A percentile compares a stretch with the other conserved stretches of the same genome.
Evolutionary conservation across 177 flowering plant species (phyloP).

Genomic region (Telopea speciosissima): DNA sequence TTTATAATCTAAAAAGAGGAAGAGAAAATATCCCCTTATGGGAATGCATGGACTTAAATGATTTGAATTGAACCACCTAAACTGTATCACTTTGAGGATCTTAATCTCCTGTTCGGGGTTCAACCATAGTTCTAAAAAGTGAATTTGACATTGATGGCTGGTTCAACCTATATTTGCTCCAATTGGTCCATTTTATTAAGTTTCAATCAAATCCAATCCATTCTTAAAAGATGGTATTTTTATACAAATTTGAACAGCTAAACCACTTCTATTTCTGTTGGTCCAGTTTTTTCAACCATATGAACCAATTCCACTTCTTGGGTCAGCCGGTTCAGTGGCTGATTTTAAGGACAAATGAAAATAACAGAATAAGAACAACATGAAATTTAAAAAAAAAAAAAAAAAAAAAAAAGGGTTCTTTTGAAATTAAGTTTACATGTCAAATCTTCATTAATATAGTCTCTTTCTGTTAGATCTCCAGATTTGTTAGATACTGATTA

Average conservation of each 20-base stretch:
- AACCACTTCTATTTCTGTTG: too few species aligned
- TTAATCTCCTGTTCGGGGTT: background rate
- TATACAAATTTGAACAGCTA: too few species aligned
- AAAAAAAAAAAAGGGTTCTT: background rate
- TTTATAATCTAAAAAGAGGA: background rate
- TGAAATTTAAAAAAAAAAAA: background rate
- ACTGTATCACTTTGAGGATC: background rate
- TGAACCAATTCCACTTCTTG: background rate
- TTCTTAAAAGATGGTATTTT: too few species aligned
- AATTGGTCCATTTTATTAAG: too few species aligned
- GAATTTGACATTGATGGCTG: too few species aligned
- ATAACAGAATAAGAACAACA: background rate
- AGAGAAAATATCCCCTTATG: background rate
- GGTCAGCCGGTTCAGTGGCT: background rate
- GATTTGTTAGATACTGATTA: conserved; percentile 1
- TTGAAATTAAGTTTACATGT: background rate
- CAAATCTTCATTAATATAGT: background rate
- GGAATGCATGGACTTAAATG: background rate
- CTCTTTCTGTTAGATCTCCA: background rate
- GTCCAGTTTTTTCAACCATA: too few species aligned
- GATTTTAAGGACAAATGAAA: background rate
- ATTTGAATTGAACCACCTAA: background rate
- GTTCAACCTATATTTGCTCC: too few species aligned
- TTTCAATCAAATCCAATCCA: too few species aligned
- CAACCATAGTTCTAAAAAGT: background rate